These are phyloP conservation scores for Lipomyces starkeyi DNA, from an alignment of 805 yeast species.

Conservation along the genomic window DNA sequence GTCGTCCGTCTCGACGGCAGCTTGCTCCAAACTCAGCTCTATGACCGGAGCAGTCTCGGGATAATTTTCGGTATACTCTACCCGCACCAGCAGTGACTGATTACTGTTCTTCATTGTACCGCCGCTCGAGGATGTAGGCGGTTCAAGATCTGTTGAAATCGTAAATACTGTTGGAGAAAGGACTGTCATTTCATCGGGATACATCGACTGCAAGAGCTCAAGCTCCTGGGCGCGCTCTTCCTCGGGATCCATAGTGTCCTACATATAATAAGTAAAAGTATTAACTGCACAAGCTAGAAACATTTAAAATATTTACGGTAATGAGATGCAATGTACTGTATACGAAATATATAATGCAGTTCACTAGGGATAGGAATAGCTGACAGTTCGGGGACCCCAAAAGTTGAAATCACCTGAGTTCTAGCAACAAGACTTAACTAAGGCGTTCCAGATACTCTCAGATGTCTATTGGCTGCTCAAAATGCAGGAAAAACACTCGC, in stretches of 20 bases:
- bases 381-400: too few species aligned
- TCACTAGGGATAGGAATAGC: too few species aligned
- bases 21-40: conserved; percentile 48
- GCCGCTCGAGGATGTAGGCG: conserved; percentile 51
- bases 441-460: too few species aligned
- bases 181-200: conserved; percentile 83
- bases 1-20: conserved; percentile 45
- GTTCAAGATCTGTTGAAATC: conserved; percentile 69
- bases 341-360: too few species aligned
- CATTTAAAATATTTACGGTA: too few species aligned
- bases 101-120: conserved; percentile 32
- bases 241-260: conserved; percentile 62
- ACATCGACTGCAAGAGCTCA: conserved; percentile 86
- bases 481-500: too few species aligned
- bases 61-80: conserved; percentile 75
- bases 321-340: neutral
- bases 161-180: conserved; percentile 58
- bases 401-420: too few species aligned
- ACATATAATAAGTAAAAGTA: neutral
- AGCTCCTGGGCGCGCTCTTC: conserved; percentile 91
- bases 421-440: too few species aligned
- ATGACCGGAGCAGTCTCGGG: conserved; percentile 81
- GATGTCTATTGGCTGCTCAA: too few species aligned
- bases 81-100: conserved; percentile 63
- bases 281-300: neutral